Evolutionary conservation across 1,284 basidiomycete genomes (phyloP), one percentile per base, ranked within the genome.

Genomic region (Ustilago shanxiensis): DNA sequence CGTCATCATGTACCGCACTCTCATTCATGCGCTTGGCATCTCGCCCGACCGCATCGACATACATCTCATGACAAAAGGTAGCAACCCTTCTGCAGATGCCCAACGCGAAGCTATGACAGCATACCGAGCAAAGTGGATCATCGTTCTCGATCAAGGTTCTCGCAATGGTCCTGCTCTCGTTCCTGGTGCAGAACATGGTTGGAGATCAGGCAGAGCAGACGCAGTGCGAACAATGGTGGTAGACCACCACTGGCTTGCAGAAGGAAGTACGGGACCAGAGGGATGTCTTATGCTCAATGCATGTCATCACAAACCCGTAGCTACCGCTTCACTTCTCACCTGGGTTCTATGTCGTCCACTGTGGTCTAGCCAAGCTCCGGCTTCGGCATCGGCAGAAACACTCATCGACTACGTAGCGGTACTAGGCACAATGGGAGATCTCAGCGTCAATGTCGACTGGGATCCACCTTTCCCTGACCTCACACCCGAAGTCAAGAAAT

Each of bases 61-160:
- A 18, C 79, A 81, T 28, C 72, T 80, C 45, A 79, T 81, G 67
- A 72, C 62, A 55, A 77, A 77, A 44, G 80, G 78, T 7, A 64
- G 60, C 49, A 66, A 69, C 49, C 72, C 79, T 16, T 58, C 63
- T 1, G 68, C 69, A 0, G 35, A 49, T n/a, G 47, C 28, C 14
- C 70, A 79, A 61, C 56, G 72, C 20, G 55, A 66, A 3, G 61
- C 66, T 0, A 74, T 81, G 66, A 24, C 64, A 13, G 54, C n/a
- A 0, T 74, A 71, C 35, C 54, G 51, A 2, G 69, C 80, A 3
- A 66, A 65, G 16, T 78, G 72, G 66, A 74, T 80, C 60, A 68
- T 80, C 13, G 72, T 81, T 0, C 78, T 81, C 31, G 78, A 81
- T 37, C 79, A 81, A 47, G 80, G 78, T n/a, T 80, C 76, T n/a